Evolutionary conservation across 2,329 filamentous ascomycete species (phyloP).

Genomic region (Sporothrix humicola): DNA sequence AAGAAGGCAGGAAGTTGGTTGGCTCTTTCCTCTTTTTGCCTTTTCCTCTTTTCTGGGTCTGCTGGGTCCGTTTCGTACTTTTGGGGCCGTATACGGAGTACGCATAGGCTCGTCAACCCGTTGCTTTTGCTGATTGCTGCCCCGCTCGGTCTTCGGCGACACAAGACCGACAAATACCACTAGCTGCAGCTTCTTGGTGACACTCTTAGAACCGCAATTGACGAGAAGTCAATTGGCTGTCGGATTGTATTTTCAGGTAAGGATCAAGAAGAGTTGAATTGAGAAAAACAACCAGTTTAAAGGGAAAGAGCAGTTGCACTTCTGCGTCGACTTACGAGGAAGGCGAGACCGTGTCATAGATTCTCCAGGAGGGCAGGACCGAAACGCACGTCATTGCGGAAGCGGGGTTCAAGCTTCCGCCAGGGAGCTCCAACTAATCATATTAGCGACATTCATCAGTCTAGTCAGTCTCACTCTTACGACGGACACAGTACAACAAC

Average conservation of each 20-base stretch:
- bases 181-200: not conserved
- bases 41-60: constrained; percentile 15
- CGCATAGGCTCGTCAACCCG: not conserved
- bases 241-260: not conserved
- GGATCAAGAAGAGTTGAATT: not conserved
- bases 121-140: not conserved
- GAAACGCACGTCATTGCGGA: constrained; percentile 20
- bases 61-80: not conserved
- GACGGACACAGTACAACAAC: not conserved
- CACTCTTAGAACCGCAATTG: not conserved
- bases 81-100: not conserved
- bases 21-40: not conserved
- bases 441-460: not conserved
- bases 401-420: constrained; percentile 7
- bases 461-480: not conserved
- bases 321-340: not conserved
- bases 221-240: not conserved
- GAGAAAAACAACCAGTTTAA: not conserved
- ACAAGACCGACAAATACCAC: constrained; percentile 23
- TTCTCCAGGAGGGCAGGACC: not conserved
- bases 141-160: constrained; percentile 21
- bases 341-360: not conserved
- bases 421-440: not conserved
- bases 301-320: not conserved
- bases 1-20: not conserved